Evolutionary conservation across 805 yeast genomes (phyloP).

Genomic region (Saturnispora dispora): DNA sequence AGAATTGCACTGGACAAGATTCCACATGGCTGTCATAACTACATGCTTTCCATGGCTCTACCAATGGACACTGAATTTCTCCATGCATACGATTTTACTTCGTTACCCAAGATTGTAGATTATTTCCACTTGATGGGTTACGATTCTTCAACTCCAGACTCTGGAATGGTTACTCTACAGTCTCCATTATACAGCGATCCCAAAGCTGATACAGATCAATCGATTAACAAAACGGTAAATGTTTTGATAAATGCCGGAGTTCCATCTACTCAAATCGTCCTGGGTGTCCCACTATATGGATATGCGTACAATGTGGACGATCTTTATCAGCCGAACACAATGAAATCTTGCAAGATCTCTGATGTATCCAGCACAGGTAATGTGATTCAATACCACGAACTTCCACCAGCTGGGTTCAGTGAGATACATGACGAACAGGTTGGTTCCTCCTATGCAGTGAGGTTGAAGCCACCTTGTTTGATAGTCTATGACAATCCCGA

Average conservation of each 20-base stretch:
- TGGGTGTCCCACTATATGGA: slow-evolving; percentile 91
- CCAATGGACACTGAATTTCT: slow-evolving; percentile 54
- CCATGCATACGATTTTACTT: slow-evolving; percentile 33
- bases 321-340: slow-evolving; percentile 5
- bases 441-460: slow-evolving; percentile 49
- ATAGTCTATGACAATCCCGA: slow-evolving; percentile 60
- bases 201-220: slow-evolving; percentile 7
- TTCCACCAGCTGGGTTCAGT: slow-evolving; percentile 21
- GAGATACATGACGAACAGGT: slow-evolving; percentile 45
- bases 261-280: slow-evolving; percentile 33
- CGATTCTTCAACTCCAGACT: slow-evolving; percentile 80
- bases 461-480: slow-evolving; percentile 29
- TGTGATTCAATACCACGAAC: slow-evolving; percentile 15
- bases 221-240: slow-evolving; percentile 35
- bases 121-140: slow-evolving; percentile 90
- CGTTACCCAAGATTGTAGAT: slow-evolving; percentile 50
- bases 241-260: slow-evolving; percentile 23
- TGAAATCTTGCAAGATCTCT: neutral
- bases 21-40: slow-evolving; percentile 23
- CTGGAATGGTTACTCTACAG: slow-evolving; percentile 51
- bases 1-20: neutral
- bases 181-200: slow-evolving; percentile 46
- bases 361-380: slow-evolving; percentile 15
- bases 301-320: slow-evolving; percentile 22
- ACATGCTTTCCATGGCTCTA: slow-evolving; percentile 58